phyloP scores from a whole-genome alignment of 2,329 filamentous ascomycete genomes.

The Xylariaceae sp. region DNA sequence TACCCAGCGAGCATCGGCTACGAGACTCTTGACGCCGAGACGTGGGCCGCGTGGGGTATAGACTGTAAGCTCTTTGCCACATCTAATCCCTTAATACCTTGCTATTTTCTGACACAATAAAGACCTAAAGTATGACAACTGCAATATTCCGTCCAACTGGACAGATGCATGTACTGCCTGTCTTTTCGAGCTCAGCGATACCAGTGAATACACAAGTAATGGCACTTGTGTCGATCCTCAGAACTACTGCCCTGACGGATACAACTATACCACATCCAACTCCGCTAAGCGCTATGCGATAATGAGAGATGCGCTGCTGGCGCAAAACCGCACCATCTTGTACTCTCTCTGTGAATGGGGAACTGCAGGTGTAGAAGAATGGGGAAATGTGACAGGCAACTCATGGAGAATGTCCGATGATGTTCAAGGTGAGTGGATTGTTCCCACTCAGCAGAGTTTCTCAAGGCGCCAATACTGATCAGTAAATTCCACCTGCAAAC shows the following conservation, averaged over 20 bases:
- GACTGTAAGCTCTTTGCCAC: constrained; percentile 41
- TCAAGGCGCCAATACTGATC: neutral
- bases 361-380: constrained; percentile 43
- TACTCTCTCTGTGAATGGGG: constrained; percentile 55
- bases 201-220: constrained; percentile 11
- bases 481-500: neutral
- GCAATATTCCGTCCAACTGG: constrained; percentile 39
- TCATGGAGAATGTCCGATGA: constrained; percentile 45
- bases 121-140: constrained; percentile 58
- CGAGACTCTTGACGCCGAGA: constrained; percentile 54
- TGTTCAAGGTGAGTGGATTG: constrained; percentile 27
- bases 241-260: constrained; percentile 36
- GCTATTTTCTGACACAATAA: constrained; percentile 14
- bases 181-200: constrained; percentile 15
- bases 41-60: constrained; percentile 56
- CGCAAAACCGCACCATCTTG: constrained; percentile 42
- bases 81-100: neutral
- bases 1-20: constrained; percentile 55
- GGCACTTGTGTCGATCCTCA: constrained; percentile 10
- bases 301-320: constrained; percentile 51
- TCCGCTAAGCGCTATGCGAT: constrained; percentile 42
- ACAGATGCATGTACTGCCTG: constrained; percentile 31
- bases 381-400: constrained; percentile 46
- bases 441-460: neutral
- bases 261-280: constrained; percentile 47